Evolutionary conservation across 768 basidiomycete species (phyloP), one percentile per base, ranked within the genome.

Genomic region (Serendipita sp.): DNA sequence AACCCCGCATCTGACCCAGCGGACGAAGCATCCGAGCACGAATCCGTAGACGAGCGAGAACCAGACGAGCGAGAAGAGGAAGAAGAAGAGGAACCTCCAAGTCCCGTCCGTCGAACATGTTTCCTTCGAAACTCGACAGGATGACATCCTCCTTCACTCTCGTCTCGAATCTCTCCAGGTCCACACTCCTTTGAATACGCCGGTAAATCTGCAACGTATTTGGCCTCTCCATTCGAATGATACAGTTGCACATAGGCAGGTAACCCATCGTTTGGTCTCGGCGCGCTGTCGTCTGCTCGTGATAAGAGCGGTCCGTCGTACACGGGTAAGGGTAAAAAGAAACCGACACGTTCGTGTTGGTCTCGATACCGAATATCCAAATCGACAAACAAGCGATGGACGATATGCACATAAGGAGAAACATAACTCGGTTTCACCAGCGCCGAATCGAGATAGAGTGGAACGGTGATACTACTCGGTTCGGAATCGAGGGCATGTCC

Each of bases 241-340:
- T 85, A 91, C 18, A 91, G 77, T 68, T 89, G 87, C 3, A 86
- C 88, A 70, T 91, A 91, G 3, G 84, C 80, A 1, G 89, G 90
- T 28, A 69, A 66, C 8, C 56, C 56, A 8, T 30, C 48, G 48
- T 7, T 51, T 8, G 48, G 48, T 13, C 38, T 5, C 7, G 16
- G 18, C 28, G 16, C 23, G 8, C 16, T 13, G 7, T 41, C 38
- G 5, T 41, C 38, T 41, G 13, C 38, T 41, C 13, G 7, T 41
- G 5, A 5, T 41, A 30, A n/a, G 56, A 4, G 8, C 16, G 34
- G 38, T 41, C 38, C 38, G 13, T 60, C 56, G 56, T 60, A 60
- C 16, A 60, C 28, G 56, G 56, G 56, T 23, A 60, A 28, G 1
- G 56, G 56, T 8, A 60, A 7, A 60, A 32, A n/a, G 34, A 60